phyloP scores from a whole-genome alignment of 768 basidiomycete species.

The Phylloporus sp. region DNA sequence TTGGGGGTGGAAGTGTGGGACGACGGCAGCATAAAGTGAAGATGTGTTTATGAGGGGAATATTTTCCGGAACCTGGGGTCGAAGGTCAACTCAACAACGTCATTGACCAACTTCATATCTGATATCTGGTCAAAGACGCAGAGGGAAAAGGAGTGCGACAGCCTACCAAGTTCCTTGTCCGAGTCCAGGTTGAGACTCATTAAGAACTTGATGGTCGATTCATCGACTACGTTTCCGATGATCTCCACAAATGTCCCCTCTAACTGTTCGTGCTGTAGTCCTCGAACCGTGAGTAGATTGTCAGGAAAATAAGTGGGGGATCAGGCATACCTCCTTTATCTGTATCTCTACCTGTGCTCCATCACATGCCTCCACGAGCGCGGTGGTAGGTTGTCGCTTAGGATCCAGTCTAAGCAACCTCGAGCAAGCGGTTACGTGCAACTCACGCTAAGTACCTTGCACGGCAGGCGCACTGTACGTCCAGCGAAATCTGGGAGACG shows the following conservation, averaged over 20 bases:
- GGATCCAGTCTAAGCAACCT: neutral
- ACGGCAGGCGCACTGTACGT: slow-evolving; percentile 56
- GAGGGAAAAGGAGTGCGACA: neutral
- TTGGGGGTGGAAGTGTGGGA: neutral
- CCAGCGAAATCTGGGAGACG: slow-evolving; percentile 50
- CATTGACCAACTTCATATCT: slow-evolving; percentile 63
- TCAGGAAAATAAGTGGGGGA: neutral
- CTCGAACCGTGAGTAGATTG: neutral
- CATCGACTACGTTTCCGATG: slow-evolving; percentile 55
- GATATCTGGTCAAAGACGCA: slow-evolving; percentile 7
- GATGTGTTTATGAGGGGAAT: slow-evolving; percentile 34
- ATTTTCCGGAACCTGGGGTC: slow-evolving; percentile 52
- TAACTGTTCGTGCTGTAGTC: slow-evolving; percentile 40
- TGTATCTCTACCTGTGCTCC: slow-evolving; percentile 55
- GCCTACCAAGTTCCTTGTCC: slow-evolving; percentile 54
- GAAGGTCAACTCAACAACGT: slow-evolving; percentile 57
- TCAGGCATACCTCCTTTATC: slow-evolving; percentile 37
- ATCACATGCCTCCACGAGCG: slow-evolving; percentile 64
- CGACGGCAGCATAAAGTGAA: neutral
- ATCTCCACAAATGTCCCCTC: slow-evolving; percentile 61
- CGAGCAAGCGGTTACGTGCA: neutral
- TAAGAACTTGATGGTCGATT: slow-evolving; percentile 55
- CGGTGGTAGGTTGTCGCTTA: slow-evolving; percentile 39
- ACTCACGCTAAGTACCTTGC: slow-evolving; percentile 55
- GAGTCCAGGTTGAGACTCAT: slow-evolving; percentile 51